Evolutionary conservation across 768 basidiomycete genomes (phyloP).

Genomic region (Lactarius pseudohatsudake): DNA sequence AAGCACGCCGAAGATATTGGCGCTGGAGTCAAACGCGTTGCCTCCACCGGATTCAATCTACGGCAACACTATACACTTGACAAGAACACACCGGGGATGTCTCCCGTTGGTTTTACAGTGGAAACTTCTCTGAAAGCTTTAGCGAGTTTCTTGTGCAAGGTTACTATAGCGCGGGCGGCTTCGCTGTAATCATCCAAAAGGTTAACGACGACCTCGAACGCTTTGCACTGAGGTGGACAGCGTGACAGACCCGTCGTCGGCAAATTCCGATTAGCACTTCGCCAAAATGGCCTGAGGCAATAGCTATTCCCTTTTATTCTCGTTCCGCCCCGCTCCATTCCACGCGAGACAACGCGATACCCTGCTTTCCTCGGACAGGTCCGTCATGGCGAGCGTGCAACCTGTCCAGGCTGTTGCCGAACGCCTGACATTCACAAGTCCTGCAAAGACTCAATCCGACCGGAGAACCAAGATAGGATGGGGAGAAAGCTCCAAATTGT

Average conservation of each 20-base stretch:
- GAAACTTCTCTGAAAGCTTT: slow-evolving; percentile 71
- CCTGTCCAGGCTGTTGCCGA: slow-evolving; percentile 47
- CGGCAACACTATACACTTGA: neutral
- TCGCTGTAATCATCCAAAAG: slow-evolving; percentile 76
- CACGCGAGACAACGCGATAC: neutral
- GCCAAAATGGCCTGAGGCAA: slow-evolving; percentile 1
- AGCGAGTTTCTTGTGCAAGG: slow-evolving; percentile 71
- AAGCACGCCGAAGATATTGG: slow-evolving; percentile 65
- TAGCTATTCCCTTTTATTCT: neutral
- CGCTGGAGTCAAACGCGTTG: slow-evolving; percentile 64
- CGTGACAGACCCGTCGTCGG: too few relatives aligned
- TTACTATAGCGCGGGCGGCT: slow-evolving; percentile 57
- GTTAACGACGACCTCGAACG: slow-evolving; percentile 65
- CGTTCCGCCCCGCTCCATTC: neutral
- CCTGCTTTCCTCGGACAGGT: slow-evolving; percentile 5
- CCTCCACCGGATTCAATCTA: slow-evolving; percentile 40
- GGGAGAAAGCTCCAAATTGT: too few relatives aligned
- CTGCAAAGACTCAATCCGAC: slow-evolving; percentile 50
- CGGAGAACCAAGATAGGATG: too few relatives aligned
- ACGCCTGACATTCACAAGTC: slow-evolving; percentile 76
- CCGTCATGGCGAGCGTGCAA: slow-evolving; percentile 24
- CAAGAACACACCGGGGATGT: slow-evolving; percentile 56
- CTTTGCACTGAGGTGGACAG: slow-evolving; percentile 41
- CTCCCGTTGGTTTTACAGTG: slow-evolving; percentile 54
- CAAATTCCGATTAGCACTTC: slow-evolving; percentile 17